Conservation (phyloP, 2,329 filamentous ascomycete genomes). For the Stagonosporopsis vannaccii region DNA sequence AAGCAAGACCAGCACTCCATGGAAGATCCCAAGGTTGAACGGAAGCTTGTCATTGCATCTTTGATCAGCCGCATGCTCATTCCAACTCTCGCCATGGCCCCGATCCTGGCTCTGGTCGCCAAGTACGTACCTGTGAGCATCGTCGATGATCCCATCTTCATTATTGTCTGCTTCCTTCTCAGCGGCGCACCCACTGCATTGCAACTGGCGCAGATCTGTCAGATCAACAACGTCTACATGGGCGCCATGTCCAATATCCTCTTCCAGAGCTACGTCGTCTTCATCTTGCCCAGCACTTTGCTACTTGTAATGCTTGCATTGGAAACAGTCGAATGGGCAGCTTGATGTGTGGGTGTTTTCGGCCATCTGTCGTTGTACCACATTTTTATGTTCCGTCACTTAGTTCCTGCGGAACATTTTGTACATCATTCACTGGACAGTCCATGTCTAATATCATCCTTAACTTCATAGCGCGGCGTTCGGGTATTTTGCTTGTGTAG, state of each 20-base stretch:
- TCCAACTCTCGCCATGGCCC: slow-evolving; percentile 90
- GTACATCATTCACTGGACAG: neutral
- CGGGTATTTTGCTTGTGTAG: neutral
- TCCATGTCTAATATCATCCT: neutral
- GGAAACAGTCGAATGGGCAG: slow-evolving; percentile 92
- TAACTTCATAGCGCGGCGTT: slow-evolving; percentile 24
- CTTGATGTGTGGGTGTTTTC: slow-evolving; percentile 6
- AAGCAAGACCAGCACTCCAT: slow-evolving; percentile 69
- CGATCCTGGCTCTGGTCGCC: slow-evolving; percentile 82
- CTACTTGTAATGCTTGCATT: slow-evolving; percentile 81
- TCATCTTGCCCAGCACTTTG: slow-evolving; percentile 94
- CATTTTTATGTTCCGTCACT: neutral
- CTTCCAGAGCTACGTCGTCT: slow-evolving; percentile 96
- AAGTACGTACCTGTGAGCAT: slow-evolving; percentile 95
- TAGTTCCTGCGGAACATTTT: neutral
- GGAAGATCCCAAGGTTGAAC: slow-evolving; percentile 73
- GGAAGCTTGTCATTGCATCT: slow-evolving; percentile 83
- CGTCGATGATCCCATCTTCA: slow-evolving; percentile 95
- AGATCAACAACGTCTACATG: slow-evolving; percentile 97
- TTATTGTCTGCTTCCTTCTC: slow-evolving; percentile 96
- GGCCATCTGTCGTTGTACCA: neutral
- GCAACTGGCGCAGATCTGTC: slow-evolving; percentile 96
- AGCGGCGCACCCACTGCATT: slow-evolving; percentile 92
- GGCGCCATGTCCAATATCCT: slow-evolving; percentile 90
- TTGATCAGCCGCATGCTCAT: slow-evolving; percentile 90